phyloP scores from a whole-genome alignment of 345 rosid species.

The Clarkia xantiana region DNA sequence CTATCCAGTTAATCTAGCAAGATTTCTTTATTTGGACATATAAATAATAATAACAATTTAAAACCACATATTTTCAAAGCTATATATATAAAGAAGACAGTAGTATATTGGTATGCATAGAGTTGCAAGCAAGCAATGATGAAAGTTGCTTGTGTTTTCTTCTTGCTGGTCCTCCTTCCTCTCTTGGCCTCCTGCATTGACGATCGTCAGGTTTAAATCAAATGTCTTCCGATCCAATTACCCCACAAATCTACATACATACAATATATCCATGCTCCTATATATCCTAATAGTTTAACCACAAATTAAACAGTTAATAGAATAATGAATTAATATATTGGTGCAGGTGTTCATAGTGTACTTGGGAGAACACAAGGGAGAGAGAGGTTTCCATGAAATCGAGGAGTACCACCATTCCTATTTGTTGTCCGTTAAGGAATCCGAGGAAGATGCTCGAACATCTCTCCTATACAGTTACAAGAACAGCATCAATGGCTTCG shows the following conservation, averaged over 20 bases:
- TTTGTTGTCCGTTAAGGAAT: constrained; percentile 41
- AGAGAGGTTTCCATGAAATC: constrained; percentile 37
- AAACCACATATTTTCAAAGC: no score
- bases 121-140: background rate
- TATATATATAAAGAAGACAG: no score
- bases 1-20: no score
- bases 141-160: no score
- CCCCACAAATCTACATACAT: background rate
- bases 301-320: background rate
- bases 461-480: constrained; percentile 83
- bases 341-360: constrained; percentile 58
- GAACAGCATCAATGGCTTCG: constrained; percentile 74
- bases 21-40: no score
- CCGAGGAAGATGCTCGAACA: constrained; percentile 45
- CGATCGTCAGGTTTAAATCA: background rate
- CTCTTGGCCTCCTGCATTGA: constrained; percentile 2
- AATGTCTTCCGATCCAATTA: background rate
- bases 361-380: constrained; percentile 45
- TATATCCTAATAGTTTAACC: no score
- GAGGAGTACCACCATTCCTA: constrained; percentile 52
- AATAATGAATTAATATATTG: background rate
- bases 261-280: no score
- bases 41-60: no score
- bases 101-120: no score
- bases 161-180: background rate